Evolutionary conservation across 345 rosid genomes (phyloP), one percentile per base, ranked within the genome.

Genomic region (Triadica sebifera): DNA sequence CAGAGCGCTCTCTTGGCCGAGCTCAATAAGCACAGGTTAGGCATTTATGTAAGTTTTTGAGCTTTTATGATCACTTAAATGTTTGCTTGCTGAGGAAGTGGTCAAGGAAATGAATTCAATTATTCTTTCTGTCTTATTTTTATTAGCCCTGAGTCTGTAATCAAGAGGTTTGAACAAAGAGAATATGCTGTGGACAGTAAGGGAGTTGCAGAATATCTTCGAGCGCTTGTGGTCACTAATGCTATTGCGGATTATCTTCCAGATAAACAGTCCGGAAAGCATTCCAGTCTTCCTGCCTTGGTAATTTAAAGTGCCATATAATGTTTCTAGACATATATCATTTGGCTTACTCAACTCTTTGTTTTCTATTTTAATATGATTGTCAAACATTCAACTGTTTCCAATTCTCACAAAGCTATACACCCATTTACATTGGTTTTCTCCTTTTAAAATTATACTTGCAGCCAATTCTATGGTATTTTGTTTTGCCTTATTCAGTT

Each of bases 181-280:
- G 89, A 91, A 62, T 91, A 87, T 77, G 85, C 90, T 0, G 92
- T 87, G 34, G 98, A 93, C 59, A 93, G 99, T 72, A 83, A 83
- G 83, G 98, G 97, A 59, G 98, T 95, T 62, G 94, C 84, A 0
- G 99, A 95, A 68, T 95, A 95, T 82, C 87, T 95, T 57, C 82
- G 93, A 67, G 99, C 99, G 45, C 93, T 95, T 73, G 96, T 93
- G 17, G 76, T 81, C 46, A 93, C 98, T 13, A 85, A 93, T 88
- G 84, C 94, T 58, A 88, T 95, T 79, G 74, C 89, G 10, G 99
- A 93, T 19, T 95, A 90, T 88, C 96, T 95, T 84, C 97, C 98
- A 6, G 98, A 95, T 69, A 94, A 89, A 70, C 90, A 88, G 59
- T 74, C 89, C 19, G 97, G 96, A 73, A 93, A 87, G 83, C 89